Evolutionary conservation across 768 basidiomycete species (phyloP).

Genomic region (Mycena galericulata): DNA sequence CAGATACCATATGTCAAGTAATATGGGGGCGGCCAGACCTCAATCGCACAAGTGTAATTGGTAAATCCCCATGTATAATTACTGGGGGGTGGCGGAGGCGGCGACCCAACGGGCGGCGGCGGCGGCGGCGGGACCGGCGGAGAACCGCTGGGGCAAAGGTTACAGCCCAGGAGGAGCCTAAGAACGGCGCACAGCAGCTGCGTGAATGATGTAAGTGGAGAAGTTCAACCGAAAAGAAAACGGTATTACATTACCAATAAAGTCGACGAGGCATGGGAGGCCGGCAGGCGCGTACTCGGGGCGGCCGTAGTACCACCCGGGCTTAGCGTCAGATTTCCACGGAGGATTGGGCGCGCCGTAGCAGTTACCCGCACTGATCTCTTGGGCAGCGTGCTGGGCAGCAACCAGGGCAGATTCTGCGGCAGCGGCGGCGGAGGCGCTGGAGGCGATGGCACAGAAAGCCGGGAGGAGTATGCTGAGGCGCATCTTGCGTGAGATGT

Average conservation of each 20-base stretch:
- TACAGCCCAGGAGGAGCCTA: neutral
- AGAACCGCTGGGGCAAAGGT: slow-evolving; percentile 7
- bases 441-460: slow-evolving; percentile 10
- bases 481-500: slow-evolving; percentile 18
- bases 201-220: neutral
- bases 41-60: slow-evolving; percentile 24
- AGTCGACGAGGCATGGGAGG: slow-evolving; percentile 16
- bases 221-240: neutral
- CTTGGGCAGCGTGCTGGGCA: slow-evolving; percentile 4
- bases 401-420: neutral
- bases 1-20: slow-evolving; percentile 28
- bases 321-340: slow-evolving; percentile 41
- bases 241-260: slow-evolving; percentile 1
- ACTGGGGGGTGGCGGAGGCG: neutral
- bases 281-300: slow-evolving; percentile 2
- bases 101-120: neutral
- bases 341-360: slow-evolving; percentile 51
- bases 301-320: slow-evolving; percentile 52
- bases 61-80: neutral
- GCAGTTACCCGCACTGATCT: slow-evolving; percentile 37
- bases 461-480: slow-evolving; percentile 12
- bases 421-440: slow-evolving; percentile 19
- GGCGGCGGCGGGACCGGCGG: slow-evolving; percentile 2
- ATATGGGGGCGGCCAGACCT: neutral
- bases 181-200: slow-evolving; percentile 22